These are phyloP conservation scores for Wickerhamiella parazyma DNA, from an alignment of 805 yeast genomes.

Conservation along the genomic window DNA sequence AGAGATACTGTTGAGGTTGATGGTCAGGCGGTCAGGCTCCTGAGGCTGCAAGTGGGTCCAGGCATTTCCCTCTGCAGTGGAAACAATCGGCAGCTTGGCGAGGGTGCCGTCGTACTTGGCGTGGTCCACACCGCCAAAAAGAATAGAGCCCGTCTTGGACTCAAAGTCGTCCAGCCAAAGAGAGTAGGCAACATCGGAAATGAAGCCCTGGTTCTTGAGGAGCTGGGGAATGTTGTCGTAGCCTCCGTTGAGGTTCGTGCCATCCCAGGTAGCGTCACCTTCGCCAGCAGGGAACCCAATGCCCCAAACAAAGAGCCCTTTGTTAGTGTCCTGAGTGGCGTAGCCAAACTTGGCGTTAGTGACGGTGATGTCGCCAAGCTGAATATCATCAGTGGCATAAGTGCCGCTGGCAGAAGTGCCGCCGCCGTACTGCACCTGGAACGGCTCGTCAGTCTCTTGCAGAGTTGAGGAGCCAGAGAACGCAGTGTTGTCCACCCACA, in stretches of 20 bases:
- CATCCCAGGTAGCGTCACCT: neutral
- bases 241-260: slow-evolving; percentile 11
- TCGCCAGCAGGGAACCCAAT: slow-evolving; percentile 56
- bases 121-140: slow-evolving; percentile 41
- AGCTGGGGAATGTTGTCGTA: slow-evolving; percentile 2
- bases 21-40: neutral
- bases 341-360: slow-evolving; percentile 52
- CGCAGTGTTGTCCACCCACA: slow-evolving; percentile 31
- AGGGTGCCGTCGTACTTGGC: slow-evolving; percentile 34
- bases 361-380: slow-evolving; percentile 36
- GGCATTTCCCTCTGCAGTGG: neutral
- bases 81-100: slow-evolving; percentile 24
- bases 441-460: slow-evolving; percentile 13
- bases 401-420: slow-evolving; percentile 33
- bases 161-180: slow-evolving; percentile 37
- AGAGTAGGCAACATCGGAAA: slow-evolving; percentile 43
- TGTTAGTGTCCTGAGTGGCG: slow-evolving; percentile 47
- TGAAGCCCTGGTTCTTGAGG: slow-evolving; percentile 31
- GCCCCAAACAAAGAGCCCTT: slow-evolving; percentile 57
- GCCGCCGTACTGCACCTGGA: slow-evolving; percentile 32
- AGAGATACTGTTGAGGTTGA: slow-evolving; percentile 2
- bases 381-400: slow-evolving; percentile 52
- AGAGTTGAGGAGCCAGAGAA: neutral
- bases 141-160: slow-evolving; percentile 20
- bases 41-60: neutral